Percentiles rank a stretch among this genome's conserved stretches.
These are phyloP conservation scores for Solanum gandarillasii DNA, from an alignment of 257 asterid species.

Conservation along the genomic window DNA sequence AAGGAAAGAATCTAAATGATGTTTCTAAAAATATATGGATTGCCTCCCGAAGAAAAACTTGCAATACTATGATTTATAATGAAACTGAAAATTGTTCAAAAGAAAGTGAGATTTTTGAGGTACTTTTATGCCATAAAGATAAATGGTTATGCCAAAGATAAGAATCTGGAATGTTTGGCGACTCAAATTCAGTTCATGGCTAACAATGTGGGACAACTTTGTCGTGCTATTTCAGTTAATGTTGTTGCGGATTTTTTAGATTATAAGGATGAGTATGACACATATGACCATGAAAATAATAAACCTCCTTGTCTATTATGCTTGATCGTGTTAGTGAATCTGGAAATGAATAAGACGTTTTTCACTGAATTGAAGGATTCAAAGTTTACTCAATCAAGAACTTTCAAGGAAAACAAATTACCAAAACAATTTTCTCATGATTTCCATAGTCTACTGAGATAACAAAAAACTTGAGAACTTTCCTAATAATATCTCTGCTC, in stretches of 20 bases:
- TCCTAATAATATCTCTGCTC: not conserved
- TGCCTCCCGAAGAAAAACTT: not conserved
- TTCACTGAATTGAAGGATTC: not conserved
- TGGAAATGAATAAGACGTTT: not conserved
- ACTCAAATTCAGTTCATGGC: not conserved
- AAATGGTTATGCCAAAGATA: not conserved
- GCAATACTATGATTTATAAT: not conserved
- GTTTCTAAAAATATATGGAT: not conserved
- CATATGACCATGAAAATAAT: not conserved
- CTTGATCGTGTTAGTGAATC: not conserved
- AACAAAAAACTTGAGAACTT: not conserved
- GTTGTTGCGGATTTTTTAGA: not conserved
- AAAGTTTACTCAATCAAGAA: not conserved
- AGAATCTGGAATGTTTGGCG: not conserved
- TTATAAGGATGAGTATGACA: not conserved
- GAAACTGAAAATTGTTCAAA: not conserved
- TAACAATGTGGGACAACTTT: not conserved
- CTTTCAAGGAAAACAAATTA: not conserved
- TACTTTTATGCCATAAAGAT: not conserved
- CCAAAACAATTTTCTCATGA: not conserved
- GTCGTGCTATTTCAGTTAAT: not conserved
- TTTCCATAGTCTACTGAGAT: not conserved
- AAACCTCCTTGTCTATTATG: not conserved
- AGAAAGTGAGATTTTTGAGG: not conserved
- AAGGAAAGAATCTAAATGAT: not conserved